Evolutionary conservation across 2,329 filamentous ascomycete genomes (phyloP).

Genomic region (Penicillium sp.): DNA sequence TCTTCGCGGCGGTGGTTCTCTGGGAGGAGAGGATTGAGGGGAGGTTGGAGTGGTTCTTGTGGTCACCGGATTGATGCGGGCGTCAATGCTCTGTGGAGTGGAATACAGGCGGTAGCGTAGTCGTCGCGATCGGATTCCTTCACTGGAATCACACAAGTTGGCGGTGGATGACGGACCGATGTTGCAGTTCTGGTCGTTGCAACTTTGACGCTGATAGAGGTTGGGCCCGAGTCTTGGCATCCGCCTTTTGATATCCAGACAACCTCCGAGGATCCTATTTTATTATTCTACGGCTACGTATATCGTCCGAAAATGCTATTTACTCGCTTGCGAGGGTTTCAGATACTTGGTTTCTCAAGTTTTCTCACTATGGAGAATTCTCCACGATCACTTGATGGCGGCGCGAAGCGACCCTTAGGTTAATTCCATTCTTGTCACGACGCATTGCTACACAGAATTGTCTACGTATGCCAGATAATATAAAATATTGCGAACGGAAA

Average conservation of each 20-base stretch:
- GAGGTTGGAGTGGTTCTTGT: neutral
- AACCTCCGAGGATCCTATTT: neutral
- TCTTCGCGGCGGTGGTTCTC: conserved; percentile 16
- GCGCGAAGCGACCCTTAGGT: too few species aligned
- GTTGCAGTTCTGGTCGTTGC: neutral
- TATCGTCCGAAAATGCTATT: neutral
- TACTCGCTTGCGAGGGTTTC: neutral
- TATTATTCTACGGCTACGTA: neutral
- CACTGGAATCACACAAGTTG: neutral
- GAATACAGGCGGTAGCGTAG: neutral
- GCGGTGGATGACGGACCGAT: neutral
- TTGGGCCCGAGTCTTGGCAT: conserved; percentile 9
- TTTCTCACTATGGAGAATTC: too few species aligned
- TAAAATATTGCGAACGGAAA: neutral
- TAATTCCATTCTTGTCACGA: neutral
- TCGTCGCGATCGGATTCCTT: neutral
- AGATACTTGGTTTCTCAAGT: too few species aligned
- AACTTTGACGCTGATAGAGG: conserved; percentile 5
- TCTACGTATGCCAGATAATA: neutral
- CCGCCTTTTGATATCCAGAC: neutral
- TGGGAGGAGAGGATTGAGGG: neutral
- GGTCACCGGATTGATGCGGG: neutral
- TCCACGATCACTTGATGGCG: too few species aligned
- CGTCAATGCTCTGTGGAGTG: neutral
- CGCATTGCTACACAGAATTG: neutral